Evolutionary conservation across 73 alveolate species (phyloP), one percentile per base, ranked within the genome.

Genomic region (Paramecium caudatum): DNA sequence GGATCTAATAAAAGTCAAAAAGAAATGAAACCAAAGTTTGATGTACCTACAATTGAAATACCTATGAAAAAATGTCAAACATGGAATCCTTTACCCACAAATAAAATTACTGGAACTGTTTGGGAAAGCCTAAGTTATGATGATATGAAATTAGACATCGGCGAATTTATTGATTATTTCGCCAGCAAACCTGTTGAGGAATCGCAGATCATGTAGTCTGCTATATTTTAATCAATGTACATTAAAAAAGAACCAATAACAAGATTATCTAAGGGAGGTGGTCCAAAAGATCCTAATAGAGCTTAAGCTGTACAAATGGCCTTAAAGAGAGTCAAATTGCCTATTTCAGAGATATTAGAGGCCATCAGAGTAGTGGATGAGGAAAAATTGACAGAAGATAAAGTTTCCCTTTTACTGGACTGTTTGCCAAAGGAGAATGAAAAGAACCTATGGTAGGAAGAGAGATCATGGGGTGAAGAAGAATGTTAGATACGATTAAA

Each of bases 391-490:
- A 55, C 80, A 4, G 80, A 55, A 6, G 80, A 55, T 7, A 55
- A 55, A 9, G 80, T 55, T 8, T 27, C 80, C 23, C 17, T 55
- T 0, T 23, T 55, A 9, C 8, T 55, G 13, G 80, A 55, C 30
- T 55, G 80, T 23, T 55, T 55, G 17, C 80, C 80, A 2, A 55
- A 55, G n/a, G 80, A 55, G 10, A 55, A 55, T 55, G 80, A 55
- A 21, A 55, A 55, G 80, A 55, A 55, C 30, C 30, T 55, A 27
- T 55, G 80, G 80, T 27, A 55, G 80, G 80, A 55, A 55, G 80
- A 55, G n/a, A 55, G 30, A 55, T 19, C 13, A 55, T 55, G 41
- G 80, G 80, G 30, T 23, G 10, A 10, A 1, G 0, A 55, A 1
- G 80, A 55, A 55, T 55, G 9, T 19, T 3, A 55, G 12, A 10